Conservation (phyloP, 352 stramenopile genomes). For the Hyaloperonospora arabidopsidis region DNA sequence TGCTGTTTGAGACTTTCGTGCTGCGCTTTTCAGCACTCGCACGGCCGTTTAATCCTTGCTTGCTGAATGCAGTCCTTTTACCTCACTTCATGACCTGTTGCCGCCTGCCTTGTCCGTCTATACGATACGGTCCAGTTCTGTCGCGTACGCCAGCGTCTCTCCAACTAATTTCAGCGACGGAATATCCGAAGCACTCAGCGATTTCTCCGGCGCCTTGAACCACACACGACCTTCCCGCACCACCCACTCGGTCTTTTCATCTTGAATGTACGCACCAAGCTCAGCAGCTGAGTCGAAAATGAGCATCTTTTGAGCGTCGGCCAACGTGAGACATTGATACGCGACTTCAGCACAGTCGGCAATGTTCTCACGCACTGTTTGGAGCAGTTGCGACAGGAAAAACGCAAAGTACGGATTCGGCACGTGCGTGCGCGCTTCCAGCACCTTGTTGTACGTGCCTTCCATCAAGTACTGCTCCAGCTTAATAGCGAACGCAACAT, state of each 20-base stretch:
- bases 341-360: constrained; percentile 93
- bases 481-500: constrained; percentile 85
- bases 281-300: constrained; percentile 84
- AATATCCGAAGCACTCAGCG: constrained; percentile 84
- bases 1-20: constrained; percentile 6
- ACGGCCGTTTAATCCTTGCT: constrained; percentile 10
- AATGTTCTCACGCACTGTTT: constrained; percentile 93
- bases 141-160: constrained; percentile 93
- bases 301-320: constrained; percentile 89
- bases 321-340: constrained; percentile 85
- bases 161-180: constrained; percentile 90
- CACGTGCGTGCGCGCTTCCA: constrained; percentile 81
- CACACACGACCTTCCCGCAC: constrained; percentile 78
- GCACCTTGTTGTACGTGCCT: constrained; percentile 89
- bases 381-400: constrained; percentile 89
- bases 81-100: constrained; percentile 1
- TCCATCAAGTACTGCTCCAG: constrained; percentile 91
- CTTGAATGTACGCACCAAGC: constrained; percentile 81
- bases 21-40: constrained; percentile 1
- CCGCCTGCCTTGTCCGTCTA: constrained; percentile 33
- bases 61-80: constrained; percentile 3
- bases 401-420: constrained; percentile 90
- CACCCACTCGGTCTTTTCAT: constrained; percentile 88
- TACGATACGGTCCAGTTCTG: constrained; percentile 91
- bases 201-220: constrained; percentile 88